These are phyloP conservation scores for Colletotrichum sp. DNA, from an alignment of 2,329 filamentous ascomycete genomes.

Conservation along the genomic window DNA sequence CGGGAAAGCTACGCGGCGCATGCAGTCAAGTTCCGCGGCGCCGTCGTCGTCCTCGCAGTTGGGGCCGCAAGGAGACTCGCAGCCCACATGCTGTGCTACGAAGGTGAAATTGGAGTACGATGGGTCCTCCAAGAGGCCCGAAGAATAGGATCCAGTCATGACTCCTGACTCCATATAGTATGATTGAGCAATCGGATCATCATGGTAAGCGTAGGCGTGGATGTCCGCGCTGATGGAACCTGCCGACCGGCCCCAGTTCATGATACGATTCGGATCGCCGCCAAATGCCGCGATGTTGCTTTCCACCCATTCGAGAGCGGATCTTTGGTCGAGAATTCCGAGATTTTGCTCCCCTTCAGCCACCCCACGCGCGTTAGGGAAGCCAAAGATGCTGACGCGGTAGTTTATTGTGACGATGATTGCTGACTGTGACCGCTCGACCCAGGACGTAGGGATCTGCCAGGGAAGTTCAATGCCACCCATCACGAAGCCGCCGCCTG, in stretches of 20 bases:
- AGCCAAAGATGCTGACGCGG: slow-evolving; percentile 23
- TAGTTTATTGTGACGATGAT: slow-evolving; percentile 24
- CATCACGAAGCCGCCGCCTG: slow-evolving; percentile 49
- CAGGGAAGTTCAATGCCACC: slow-evolving; percentile 50
- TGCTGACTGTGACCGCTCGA: slow-evolving; percentile 41
- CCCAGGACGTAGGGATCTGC: slow-evolving; percentile 48
- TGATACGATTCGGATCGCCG: slow-evolving; percentile 34
- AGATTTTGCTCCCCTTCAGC: slow-evolving; percentile 17
- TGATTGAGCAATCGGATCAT: slow-evolving; percentile 48
- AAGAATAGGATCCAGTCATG: slow-evolving; percentile 26
- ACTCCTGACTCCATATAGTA: slow-evolving; percentile 46
- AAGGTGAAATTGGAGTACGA: slow-evolving; percentile 37
- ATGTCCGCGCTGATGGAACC: slow-evolving; percentile 44
- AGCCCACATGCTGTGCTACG: slow-evolving; percentile 37
- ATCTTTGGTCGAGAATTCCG: slow-evolving; percentile 20
- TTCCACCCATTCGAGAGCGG: slow-evolving; percentile 23
- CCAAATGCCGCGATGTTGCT: slow-evolving; percentile 19
- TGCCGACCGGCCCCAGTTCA: slow-evolving; percentile 52
- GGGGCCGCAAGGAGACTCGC: slow-evolving; percentile 27
- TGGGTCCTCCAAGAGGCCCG: slow-evolving; percentile 28
- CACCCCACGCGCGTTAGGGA: slow-evolving; percentile 20
- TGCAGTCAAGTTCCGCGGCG: slow-evolving; percentile 37
- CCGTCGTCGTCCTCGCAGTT: slow-evolving; percentile 7
- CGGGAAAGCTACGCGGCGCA: slow-evolving; percentile 35
- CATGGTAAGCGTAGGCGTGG: slow-evolving; percentile 47